A percentile compares a stretch with the other conserved stretches of the same genome.
phyloP scores from a whole-genome alignment of 192 early-diverging fungal genomes.

The Mortierella antarctica region DNA sequence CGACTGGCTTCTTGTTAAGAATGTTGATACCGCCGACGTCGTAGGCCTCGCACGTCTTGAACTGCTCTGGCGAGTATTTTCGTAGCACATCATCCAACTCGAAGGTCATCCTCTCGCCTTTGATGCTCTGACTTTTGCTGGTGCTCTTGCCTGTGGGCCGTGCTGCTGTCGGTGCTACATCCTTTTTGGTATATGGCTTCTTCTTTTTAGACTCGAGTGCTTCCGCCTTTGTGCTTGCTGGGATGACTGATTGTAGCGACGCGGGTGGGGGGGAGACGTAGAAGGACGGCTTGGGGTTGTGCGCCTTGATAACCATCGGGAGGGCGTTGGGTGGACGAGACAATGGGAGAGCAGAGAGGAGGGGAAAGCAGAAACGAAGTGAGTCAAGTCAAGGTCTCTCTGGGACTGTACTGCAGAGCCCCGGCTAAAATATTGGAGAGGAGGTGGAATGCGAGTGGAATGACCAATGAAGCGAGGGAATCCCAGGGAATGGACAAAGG shows the following conservation, averaged over 20 bases:
- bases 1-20: constrained; percentile 75
- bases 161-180: not conserved
- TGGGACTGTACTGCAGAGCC: too few species aligned
- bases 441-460: not conserved
- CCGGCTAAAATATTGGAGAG: not conserved
- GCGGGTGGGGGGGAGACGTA: constrained; percentile 2
- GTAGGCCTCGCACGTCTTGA: constrained; percentile 47
- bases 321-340: not conserved
- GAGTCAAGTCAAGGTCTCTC: not conserved
- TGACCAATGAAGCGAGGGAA: not conserved
- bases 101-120: constrained; percentile 46
- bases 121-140: constrained; percentile 30
- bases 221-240: not conserved
- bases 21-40: constrained; percentile 78
- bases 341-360: not conserved
- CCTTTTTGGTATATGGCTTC: constrained; percentile 12
- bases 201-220: not conserved
- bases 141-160: not conserved
- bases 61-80: constrained; percentile 41
- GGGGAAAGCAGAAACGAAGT: not conserved
- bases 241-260: constrained; percentile 2
- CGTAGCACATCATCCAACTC: constrained; percentile 40
- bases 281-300: not conserved
- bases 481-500: not conserved
- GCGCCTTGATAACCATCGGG: constrained; percentile 14